phyloP scores from a whole-genome alignment of 108 stramenopile genomes.

The Aurantiochytrium sp. region DNA sequence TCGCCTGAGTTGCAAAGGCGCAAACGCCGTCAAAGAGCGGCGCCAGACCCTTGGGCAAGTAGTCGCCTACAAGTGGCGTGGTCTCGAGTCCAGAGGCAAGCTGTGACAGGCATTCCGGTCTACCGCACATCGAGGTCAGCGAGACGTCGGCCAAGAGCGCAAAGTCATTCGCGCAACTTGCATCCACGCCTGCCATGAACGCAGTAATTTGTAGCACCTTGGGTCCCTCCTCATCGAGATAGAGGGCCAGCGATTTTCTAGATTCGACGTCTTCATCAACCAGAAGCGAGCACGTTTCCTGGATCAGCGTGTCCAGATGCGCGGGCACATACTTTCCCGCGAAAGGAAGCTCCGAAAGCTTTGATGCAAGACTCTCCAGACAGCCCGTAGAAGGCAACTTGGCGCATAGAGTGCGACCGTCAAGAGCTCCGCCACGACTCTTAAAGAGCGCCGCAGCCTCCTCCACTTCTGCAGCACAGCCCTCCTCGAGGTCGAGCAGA shows the following conservation, averaged over 20 bases:
- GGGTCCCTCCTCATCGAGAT: background rate
- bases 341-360: background rate
- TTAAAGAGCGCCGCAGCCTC: background rate
- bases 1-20: background rate
- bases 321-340: background rate
- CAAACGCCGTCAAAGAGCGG: constrained; percentile 7
- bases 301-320: background rate
- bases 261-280: background rate
- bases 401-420: background rate
- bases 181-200: background rate
- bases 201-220: background rate
- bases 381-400: background rate
- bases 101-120: background rate
- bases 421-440: background rate
- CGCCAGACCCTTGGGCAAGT: background rate
- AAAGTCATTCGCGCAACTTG: background rate
- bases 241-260: background rate
- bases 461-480: background rate
- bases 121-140: background rate
- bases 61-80: background rate
- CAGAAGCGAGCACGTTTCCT: background rate
- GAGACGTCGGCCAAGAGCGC: background rate
- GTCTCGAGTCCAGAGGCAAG: background rate
- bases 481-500: background rate
- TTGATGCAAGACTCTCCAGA: background rate